phyloP scores from a whole-genome alignment of 1,139 yeast species.

The Scheffersomyces insectosa region DNA sequence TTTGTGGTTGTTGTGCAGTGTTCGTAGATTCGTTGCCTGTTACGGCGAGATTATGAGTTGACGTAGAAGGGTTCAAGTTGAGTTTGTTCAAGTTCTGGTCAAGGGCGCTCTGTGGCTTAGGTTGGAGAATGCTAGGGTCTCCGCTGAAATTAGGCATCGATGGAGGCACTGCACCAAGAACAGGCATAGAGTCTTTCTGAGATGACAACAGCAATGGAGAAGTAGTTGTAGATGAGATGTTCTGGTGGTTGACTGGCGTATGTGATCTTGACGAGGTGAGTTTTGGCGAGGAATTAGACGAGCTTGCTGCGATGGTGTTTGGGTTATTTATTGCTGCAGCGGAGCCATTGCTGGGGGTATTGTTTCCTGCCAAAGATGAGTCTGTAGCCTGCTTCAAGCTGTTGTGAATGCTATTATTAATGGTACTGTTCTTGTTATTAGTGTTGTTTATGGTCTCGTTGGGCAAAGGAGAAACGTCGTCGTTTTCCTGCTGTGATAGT shows the following conservation, averaged over 20 bases:
- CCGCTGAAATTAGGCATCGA: neutral
- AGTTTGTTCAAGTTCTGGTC: conserved; percentile 1
- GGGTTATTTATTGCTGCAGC: neutral
- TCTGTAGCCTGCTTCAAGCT: neutral
- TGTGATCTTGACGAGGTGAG: conserved; percentile 14
- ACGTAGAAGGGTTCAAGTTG: neutral
- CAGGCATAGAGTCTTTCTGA: neutral
- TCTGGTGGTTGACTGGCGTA: conserved; percentile 13
- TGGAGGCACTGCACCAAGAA: neutral
- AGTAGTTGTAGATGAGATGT: conserved; percentile 10
- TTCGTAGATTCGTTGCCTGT: neutral
- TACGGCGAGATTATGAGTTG: neutral
- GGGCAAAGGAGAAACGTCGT: conserved; percentile 21
- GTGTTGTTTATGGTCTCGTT: conserved; percentile 5
- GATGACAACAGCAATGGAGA: conserved; percentile 12
- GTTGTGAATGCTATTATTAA: neutral
- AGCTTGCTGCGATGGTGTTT: neutral
- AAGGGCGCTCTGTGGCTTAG: neutral
- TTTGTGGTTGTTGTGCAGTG: neutral
- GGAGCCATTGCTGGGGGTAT: too few species aligned
- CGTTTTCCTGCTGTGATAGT: conserved; percentile 18
- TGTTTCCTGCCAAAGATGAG: neutral
- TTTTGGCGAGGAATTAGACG: conserved; percentile 3
- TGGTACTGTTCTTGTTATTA: neutral
- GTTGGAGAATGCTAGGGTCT: neutral